phyloP scores from a whole-genome alignment of 2,329 filamentous ascomycete genomes.

The Phialophora macrospora region DNA sequence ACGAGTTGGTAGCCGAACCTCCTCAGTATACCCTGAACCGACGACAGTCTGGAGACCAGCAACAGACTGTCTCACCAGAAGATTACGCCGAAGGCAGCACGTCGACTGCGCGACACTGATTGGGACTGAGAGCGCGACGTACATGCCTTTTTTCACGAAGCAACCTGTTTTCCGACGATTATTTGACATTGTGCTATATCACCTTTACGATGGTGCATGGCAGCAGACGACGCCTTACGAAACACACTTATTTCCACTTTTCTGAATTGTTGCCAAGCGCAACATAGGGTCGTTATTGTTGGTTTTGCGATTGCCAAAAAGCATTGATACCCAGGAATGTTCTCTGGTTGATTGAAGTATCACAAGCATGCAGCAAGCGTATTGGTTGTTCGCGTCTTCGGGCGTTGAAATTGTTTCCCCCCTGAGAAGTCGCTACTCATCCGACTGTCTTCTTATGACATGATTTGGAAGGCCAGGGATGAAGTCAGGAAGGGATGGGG shows the following conservation, averaged over 20 bases:
- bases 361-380: constrained; percentile 7
- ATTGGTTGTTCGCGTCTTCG: neutral
- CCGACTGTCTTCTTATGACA: neutral
- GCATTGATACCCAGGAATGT: constrained; percentile 7
- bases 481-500: neutral
- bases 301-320: constrained; percentile 2
- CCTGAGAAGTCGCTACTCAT: neutral
- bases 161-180: neutral
- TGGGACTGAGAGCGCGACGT: neutral
- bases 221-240: neutral
- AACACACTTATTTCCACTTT: neutral
- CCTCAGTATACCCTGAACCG: constrained; percentile 25
- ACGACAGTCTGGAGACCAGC: constrained; percentile 16
- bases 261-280: neutral
- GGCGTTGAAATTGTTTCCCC: neutral
- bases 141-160: neutral
- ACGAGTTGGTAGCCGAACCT: constrained; percentile 38
- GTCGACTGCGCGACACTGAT: constrained; percentile 13
- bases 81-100: constrained; percentile 33
- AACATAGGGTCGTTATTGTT: constrained; percentile 11
- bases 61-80: constrained; percentile 15
- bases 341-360: neutral
- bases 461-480: neutral
- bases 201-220: neutral
- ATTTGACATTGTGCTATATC: neutral